A percentile compares a stretch with the other conserved stretches of the same genome.
These are phyloP conservation scores for Chlamydomonas urium DNA, from an alignment of 139 green algal species.

Conservation along the genomic window DNA sequence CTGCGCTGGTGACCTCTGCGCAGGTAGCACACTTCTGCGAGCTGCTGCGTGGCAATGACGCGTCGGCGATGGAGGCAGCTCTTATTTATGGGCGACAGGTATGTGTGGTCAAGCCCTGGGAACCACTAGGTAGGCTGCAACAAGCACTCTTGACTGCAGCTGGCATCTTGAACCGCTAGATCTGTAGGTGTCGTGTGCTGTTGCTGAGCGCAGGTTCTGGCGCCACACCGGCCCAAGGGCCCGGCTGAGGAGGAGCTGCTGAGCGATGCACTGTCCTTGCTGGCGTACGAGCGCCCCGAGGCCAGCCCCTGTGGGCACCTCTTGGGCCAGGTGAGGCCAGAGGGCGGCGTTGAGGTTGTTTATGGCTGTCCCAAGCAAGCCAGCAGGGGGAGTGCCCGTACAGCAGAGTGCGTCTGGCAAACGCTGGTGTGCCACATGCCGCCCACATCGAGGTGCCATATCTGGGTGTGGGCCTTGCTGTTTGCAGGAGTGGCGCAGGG, in stretches of 20 bases:
- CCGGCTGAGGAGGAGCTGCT: slow-evolving; percentile 39
- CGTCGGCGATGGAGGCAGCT: slow-evolving; percentile 32
- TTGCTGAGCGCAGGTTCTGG: slow-evolving; percentile 2
- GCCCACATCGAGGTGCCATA: no score
- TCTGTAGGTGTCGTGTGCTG: no score
- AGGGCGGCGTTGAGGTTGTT: not conserved
- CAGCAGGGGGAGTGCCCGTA: not conserved
- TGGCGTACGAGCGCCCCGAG: slow-evolving; percentile 65
- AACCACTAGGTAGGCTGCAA: no score
- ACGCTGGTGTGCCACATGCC: not conserved
- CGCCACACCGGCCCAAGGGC: slow-evolving; percentile 7
- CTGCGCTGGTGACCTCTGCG: no score
- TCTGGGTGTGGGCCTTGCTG: not conserved
- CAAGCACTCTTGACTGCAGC: no score
- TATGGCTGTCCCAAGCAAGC: not conserved
- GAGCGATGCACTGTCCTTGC: slow-evolving; percentile 57
- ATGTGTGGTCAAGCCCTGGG: not conserved
- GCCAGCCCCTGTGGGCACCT: slow-evolving; percentile 53
- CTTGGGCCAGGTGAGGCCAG: slow-evolving; percentile 30
- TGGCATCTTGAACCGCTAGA: no score
- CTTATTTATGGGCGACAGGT: not conserved
- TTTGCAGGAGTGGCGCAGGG: not conserved
- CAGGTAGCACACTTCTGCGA: slow-evolving; percentile 15
- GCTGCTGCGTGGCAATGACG: no score
- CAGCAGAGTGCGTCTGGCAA: not conserved